A percentile compares a stretch with the other conserved stretches of the same genome.
These are phyloP conservation scores for Microbotryum intermedium DNA, from an alignment of 1,284 basidiomycete species.

Conservation along the genomic window DNA sequence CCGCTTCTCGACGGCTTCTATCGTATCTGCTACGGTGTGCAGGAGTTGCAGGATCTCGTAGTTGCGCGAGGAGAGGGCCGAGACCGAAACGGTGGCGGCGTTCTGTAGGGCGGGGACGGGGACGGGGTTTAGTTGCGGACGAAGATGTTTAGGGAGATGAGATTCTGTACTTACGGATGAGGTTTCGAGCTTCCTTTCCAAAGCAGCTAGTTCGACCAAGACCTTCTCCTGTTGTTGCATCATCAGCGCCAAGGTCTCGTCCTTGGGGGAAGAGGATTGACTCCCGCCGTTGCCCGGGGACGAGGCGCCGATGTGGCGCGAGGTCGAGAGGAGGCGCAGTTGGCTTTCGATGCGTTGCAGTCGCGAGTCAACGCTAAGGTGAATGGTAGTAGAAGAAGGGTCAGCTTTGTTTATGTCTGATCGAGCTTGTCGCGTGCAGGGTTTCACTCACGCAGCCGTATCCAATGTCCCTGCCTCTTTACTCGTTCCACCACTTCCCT, in stretches of 20 bases:
- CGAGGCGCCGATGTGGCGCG: background rate
- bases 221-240: conserved; percentile 24
- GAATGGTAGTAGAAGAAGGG: background rate
- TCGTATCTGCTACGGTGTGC: no score
- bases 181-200: conserved; percentile 19
- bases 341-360: conserved; percentile 9
- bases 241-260: conserved; percentile 12
- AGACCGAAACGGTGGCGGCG: conserved; percentile 6
- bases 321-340: background rate
- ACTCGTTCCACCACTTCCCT: background rate
- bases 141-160: background rate
- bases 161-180: conserved; percentile 12
- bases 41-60: conserved; percentile 12
- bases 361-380: background rate
- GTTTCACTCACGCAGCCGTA: background rate
- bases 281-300: background rate
- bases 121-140: background rate
- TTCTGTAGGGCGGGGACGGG: background rate
- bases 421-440: no score
- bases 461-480: background rate
- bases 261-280: background rate
- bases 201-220: conserved; percentile 18
- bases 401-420: background rate
- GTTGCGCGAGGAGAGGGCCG: conserved; percentile 12
- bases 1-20: no score